Evolutionary conservation across 495 filamentous ascomycete species (phyloP).

Genomic region (Daldinia childiae): DNA sequence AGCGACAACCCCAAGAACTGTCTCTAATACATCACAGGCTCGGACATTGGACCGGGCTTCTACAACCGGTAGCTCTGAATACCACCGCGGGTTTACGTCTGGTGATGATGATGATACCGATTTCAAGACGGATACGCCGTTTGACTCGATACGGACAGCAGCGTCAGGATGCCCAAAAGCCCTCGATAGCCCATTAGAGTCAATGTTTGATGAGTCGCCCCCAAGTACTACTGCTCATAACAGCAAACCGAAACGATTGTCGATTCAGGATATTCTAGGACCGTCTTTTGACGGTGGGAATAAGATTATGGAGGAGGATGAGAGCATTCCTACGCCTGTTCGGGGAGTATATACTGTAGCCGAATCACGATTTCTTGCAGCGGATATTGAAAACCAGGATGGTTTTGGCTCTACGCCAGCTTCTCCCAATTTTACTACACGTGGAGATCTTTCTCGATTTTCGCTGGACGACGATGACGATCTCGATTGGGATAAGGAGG

Average conservation of each 20-base stretch:
- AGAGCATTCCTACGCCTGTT: conserved; percentile 67
- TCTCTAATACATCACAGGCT: conserved; percentile 47
- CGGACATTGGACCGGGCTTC: conserved; percentile 77
- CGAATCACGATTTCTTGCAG: conserved; percentile 38
- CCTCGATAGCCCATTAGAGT: conserved; percentile 74
- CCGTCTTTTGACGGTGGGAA: conserved; percentile 60
- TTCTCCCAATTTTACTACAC: conserved; percentile 41
- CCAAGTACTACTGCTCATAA: conserved; percentile 59
- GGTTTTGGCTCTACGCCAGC: conserved; percentile 1
- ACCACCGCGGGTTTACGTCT: conserved; percentile 76
- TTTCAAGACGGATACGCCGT: conserved; percentile 87
- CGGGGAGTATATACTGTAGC: conserved; percentile 43
- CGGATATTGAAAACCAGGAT: conserved; percentile 28
- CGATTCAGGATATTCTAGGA: conserved; percentile 64
- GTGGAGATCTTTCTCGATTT: conserved; percentile 55
- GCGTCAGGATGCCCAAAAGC: conserved; percentile 68
- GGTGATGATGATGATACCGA: conserved; percentile 89
- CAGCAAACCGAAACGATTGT: conserved; percentile 65
- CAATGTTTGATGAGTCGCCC: conserved; percentile 84
- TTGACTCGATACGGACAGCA: conserved; percentile 88
- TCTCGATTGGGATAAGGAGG: conserved; percentile 65
- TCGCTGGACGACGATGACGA: conserved; percentile 70
- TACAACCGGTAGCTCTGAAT: conserved; percentile 84
- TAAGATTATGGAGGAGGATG: conserved; percentile 73
- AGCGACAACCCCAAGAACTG: conserved; percentile 45